Evolutionary conservation across 164 flowering plant genomes (phyloP), one percentile per base, ranked within the genome.

Genomic region (Cinnamomum micranthum): DNA sequence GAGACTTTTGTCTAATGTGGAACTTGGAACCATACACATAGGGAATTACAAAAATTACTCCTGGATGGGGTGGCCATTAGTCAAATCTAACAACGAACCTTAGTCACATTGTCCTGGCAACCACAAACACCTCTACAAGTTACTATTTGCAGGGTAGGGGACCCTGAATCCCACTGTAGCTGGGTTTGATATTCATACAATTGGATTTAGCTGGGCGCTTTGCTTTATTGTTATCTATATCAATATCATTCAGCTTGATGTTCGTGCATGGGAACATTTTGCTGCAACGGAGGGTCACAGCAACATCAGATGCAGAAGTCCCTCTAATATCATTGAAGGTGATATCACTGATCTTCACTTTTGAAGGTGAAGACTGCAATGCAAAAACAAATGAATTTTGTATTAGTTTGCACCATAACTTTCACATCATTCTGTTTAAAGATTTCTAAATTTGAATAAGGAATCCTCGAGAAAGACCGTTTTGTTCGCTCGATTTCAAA

Each of bases 251-350:
- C 17, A 90, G 77, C 74, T 76, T 78, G 0, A 88, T 72, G 62
- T 87, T 82, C 84, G 84, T 73, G 76, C 92, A 88, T 63, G 92
- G 94, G 7, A 71, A 28, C 24, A 85, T 84, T 78, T 50, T 74
- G 83, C 91, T 90, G 55, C 91, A 90, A 9, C 74, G 76, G 58
- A 90, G 79, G 12, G 64, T 77, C 59, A 88, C 89, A 11, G 91
- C 89, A 3, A 83, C 84, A 20, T 76, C 65, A 1, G 92, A 76
- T 0, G 84, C 73, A 25, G 89, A 78, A 0, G 91, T 89, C 66
- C 92, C 94, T 71, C 83, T 83, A 65, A 88, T 88, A 81, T 87
- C 82, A 75, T 72, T 83, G 81, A 89, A 90, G 41, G 62, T 68
- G 65, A 89, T 71, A 77, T 87, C 82, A 19, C 83, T 82, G 24